Percentiles rank a stretch among this genome's conserved stretches.
Conservation (phyloP, 352 stramenopile genomes). For the Globisporangium splendens region DNA sequence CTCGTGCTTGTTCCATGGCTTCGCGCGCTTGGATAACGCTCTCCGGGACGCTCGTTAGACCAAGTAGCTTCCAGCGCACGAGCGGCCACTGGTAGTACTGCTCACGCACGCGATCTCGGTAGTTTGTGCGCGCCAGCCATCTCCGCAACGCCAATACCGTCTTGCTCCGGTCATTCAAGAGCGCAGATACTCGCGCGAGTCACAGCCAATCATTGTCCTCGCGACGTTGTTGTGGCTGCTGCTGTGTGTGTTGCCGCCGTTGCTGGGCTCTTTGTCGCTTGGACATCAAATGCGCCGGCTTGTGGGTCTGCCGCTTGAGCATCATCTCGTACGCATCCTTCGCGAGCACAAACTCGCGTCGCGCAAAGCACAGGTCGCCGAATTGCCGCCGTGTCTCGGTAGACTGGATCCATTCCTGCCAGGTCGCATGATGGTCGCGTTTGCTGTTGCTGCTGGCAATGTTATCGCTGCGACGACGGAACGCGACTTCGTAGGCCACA, state of each 20-base stretch:
- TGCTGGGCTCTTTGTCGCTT: conserved; percentile 31
- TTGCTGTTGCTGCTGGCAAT: conserved; percentile 20
- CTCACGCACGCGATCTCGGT: conserved; percentile 35
- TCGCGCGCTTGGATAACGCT: conserved; percentile 27
- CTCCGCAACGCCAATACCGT: conserved; percentile 23
- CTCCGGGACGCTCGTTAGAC: conserved; percentile 27
- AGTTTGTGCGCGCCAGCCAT: conserved; percentile 38
- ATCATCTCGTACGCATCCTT: conserved; percentile 61
- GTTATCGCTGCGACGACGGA: conserved; percentile 16
- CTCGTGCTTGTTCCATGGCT: conserved; percentile 12
- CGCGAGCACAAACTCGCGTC: conserved; percentile 49
- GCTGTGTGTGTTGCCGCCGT: conserved; percentile 11
- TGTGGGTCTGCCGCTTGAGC: conserved; percentile 44
- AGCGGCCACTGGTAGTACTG: conserved; percentile 50
- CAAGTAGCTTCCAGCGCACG: conserved; percentile 60
- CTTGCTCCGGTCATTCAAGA: conserved; percentile 40
- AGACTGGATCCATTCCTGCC: conserved; percentile 56
- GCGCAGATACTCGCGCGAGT: conserved; percentile 37
- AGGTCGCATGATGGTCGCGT: conserved; percentile 23
- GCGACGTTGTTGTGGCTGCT: neutral
- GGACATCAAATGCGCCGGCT: conserved; percentile 19
- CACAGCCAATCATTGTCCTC: conserved; percentile 53
- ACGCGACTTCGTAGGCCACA: conserved; percentile 70
- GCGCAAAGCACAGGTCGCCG: conserved; percentile 45
- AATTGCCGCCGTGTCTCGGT: conserved; percentile 46